A percentile compares a stretch with the other conserved stretches of the same genome.
phyloP scores from a whole-genome alignment of 192 early-diverging fungal species.

The Spizellomyces sp. region DNA sequence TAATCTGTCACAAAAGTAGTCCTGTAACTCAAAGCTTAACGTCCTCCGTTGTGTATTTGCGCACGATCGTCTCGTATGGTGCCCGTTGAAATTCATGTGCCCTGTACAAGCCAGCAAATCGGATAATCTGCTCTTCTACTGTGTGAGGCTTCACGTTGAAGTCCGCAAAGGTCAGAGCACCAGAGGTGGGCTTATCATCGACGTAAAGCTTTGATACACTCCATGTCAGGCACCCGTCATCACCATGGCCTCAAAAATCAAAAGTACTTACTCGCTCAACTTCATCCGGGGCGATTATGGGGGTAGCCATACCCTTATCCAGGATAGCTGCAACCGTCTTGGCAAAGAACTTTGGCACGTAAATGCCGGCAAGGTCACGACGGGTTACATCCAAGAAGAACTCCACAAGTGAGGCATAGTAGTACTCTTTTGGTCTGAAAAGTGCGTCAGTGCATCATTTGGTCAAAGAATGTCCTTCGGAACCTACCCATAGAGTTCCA shows the following conservation, averaged over 20 bases:
- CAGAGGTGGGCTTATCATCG: conserved; percentile 69
- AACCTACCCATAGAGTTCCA: conserved; percentile 83
- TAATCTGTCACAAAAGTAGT: no score
- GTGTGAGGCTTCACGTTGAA: conserved; percentile 79
- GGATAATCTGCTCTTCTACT: conserved; percentile 80
- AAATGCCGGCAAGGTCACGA: conserved; percentile 63
- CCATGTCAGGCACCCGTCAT: not conserved
- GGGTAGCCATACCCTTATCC: conserved; percentile 69
- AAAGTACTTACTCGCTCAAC: conserved; percentile 67
- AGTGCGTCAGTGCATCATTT: no score
- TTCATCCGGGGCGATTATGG: conserved; percentile 82
- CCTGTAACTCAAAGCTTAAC: not conserved
- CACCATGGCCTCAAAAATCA: not conserved
- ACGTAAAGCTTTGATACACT: conserved; percentile 56
- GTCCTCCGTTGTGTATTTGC: conserved; percentile 33
- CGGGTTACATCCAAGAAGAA: conserved; percentile 65
- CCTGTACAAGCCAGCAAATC: conserved; percentile 84
- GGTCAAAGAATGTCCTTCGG: not conserved
- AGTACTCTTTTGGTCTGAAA: conserved; percentile 71
- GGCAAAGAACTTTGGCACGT: conserved; percentile 72
- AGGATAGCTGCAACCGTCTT: conserved; percentile 67
- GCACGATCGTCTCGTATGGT: conserved; percentile 41
- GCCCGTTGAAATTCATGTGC: conserved; percentile 34
- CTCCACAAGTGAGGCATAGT: conserved; percentile 70
- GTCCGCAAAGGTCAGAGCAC: conserved; percentile 81